Evolutionary conservation across 345 rosid genomes (phyloP).

Genomic region (Dipteronia sinensis): DNA sequence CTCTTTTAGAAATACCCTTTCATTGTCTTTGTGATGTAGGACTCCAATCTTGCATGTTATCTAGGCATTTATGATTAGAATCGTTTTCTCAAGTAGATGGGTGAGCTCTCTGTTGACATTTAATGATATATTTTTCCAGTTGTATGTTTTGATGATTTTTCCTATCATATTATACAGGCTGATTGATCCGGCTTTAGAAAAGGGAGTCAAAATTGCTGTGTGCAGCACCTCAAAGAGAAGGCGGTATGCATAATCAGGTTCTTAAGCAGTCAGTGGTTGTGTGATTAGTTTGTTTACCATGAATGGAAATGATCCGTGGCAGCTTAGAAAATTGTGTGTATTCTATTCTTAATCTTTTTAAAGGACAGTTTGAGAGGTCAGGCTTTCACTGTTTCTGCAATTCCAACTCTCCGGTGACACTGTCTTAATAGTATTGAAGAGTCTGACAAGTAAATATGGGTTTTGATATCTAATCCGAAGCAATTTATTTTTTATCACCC

Average conservation of each 20-base stretch:
- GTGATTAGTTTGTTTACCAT: conserved; percentile 7
- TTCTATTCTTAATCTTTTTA: neutral
- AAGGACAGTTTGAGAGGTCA: neutral
- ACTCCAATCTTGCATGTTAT: neutral
- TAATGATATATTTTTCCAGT: neutral
- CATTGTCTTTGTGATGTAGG: neutral
- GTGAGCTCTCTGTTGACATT: neutral
- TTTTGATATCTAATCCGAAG: conserved; percentile 19
- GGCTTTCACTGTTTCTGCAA: conserved; percentile 5
- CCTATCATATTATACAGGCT: conserved; percentile 47
- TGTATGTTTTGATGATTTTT: conserved; percentile 12
- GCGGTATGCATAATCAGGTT: conserved; percentile 86
- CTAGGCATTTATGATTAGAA: neutral
- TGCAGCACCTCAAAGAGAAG: conserved; percentile 97
- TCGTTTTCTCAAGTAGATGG: neutral
- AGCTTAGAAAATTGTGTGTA: neutral
- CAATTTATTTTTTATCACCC: conserved; percentile 16
- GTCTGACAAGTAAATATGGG: neutral
- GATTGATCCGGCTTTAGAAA: conserved; percentile 83
- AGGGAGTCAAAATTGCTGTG: conserved; percentile 82
- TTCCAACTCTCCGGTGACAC: conserved; percentile 6
- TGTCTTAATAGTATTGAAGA: neutral
- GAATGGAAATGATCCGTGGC: neutral
- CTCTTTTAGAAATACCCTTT: neutral
- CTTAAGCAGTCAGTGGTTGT: conserved; percentile 37